phyloP scores from a whole-genome alignment of 495 filamentous ascomycete species.

The Evernia prunastri region DNA sequence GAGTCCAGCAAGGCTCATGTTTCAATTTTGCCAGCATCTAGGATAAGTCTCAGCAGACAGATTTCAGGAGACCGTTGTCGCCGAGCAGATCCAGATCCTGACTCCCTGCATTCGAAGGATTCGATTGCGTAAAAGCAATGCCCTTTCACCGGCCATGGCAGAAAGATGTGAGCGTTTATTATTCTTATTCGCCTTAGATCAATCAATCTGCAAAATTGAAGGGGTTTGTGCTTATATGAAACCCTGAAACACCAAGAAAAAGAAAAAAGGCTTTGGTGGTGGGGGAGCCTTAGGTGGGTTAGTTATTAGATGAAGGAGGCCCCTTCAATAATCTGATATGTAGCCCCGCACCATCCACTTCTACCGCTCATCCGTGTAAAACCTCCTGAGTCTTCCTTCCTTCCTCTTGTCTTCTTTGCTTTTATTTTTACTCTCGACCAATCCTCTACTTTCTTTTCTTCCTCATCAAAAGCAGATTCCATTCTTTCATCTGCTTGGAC shows the following conservation, averaged over 20 bases:
- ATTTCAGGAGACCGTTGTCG: background rate
- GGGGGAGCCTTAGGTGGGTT: background rate
- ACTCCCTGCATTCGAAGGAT: background rate
- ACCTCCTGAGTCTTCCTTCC: background rate
- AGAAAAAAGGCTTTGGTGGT: background rate
- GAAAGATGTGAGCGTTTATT: background rate
- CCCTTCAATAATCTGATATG: background rate
- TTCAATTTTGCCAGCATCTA: background rate
- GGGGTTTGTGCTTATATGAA: background rate
- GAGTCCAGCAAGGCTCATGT: background rate
- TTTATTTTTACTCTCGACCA: background rate
- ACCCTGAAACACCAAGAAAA: background rate
- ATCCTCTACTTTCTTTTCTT: background rate
- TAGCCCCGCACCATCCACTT: background rate
- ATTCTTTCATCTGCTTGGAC: conserved; percentile 6
- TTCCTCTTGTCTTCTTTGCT: no score
- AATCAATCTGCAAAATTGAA: background rate
- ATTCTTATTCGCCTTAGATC: background rate
- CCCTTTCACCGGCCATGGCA: background rate
- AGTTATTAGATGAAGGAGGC: background rate
- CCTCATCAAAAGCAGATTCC: background rate
- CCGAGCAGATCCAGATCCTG: background rate
- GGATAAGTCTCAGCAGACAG: background rate
- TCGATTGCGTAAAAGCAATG: background rate
- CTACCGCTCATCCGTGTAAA: background rate